Evolutionary conservation across 1,284 basidiomycete genomes (phyloP).

Genomic region (Hemileia vastatrix): DNA sequence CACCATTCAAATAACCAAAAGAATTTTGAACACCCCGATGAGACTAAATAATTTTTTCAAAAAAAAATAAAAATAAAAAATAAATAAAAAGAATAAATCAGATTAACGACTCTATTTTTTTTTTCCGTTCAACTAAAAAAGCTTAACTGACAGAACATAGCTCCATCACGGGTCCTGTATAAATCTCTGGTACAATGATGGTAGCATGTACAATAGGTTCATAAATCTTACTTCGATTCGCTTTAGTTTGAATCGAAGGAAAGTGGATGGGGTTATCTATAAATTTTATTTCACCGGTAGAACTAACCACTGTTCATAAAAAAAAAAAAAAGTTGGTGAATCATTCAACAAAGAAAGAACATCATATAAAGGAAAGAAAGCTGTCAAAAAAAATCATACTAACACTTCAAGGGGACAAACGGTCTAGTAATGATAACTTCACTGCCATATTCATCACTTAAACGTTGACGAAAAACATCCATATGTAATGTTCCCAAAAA

Average conservation of each 20-base stretch:
- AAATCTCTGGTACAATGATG: constrained; percentile 69
- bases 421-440: constrained; percentile 59
- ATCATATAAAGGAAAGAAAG: not conserved
- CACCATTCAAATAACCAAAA: constrained; percentile 47
- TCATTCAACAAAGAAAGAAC: not conserved
- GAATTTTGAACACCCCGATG: constrained; percentile 35
- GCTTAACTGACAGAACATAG: constrained; percentile 55
- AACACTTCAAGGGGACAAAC: constrained; percentile 82
- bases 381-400: constrained; percentile 27
- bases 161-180: constrained; percentile 77
- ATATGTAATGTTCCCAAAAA: constrained; percentile 94
- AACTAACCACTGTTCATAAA: not conserved
- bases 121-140: not conserved
- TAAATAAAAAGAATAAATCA: not conserved
- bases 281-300: constrained; percentile 54
- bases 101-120: not conserved
- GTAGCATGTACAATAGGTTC: constrained; percentile 62
- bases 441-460: constrained; percentile 85
- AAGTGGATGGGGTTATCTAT: constrained; percentile 89
- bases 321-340: constrained; percentile 5
- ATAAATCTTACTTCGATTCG: constrained; percentile 62
- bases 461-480: constrained; percentile 88
- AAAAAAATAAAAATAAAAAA: too few relatives aligned
- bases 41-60: too few relatives aligned
- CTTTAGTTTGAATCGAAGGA: constrained; percentile 57